Conservation (phyloP, 331 rosid species). For the Stylosanthes scabra region DNA sequence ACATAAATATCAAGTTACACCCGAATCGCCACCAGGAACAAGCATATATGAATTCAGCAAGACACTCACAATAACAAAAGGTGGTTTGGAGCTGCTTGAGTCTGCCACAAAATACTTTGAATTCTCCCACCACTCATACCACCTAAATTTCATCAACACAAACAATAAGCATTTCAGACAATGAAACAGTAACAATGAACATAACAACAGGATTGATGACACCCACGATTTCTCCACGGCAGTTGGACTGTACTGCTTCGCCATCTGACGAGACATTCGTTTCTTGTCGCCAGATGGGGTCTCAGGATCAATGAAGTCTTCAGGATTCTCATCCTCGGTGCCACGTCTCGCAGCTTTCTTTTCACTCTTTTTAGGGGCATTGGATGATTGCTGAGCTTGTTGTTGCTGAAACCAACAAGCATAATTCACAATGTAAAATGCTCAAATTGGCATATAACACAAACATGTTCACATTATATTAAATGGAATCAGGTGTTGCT, state of each 20-base stretch:
- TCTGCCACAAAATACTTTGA: constrained; percentile 80
- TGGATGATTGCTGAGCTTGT: constrained; percentile 63
- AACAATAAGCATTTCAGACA: constrained; percentile 26
- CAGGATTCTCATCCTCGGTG: constrained; percentile 70
- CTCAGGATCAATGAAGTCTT: constrained; percentile 76
- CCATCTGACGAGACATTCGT: constrained; percentile 74
- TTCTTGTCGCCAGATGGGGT: constrained; percentile 82
- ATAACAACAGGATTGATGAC: constrained; percentile 5
- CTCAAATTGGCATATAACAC: constrained; percentile 10
- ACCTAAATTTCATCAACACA: constrained; percentile 54
- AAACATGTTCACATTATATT: background rate
- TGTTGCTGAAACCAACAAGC: constrained; percentile 60
- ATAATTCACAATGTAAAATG: background rate
- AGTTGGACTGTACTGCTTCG: constrained; percentile 73
- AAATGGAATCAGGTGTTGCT: constrained; percentile 6
- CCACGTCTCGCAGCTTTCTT: constrained; percentile 73
- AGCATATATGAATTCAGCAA: constrained; percentile 28
- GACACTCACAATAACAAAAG: constrained; percentile 86
- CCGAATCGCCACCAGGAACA: constrained; percentile 9
- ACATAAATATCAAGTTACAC: constrained; percentile 1
- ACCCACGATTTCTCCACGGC: constrained; percentile 90
- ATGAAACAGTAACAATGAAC: constrained; percentile 9
- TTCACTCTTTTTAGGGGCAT: constrained; percentile 69
- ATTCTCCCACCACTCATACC: constrained; percentile 98
- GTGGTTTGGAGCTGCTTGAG: constrained; percentile 79